phyloP scores from a whole-genome alignment of 306 rosid species.

The Dalbergia cultrata region DNA sequence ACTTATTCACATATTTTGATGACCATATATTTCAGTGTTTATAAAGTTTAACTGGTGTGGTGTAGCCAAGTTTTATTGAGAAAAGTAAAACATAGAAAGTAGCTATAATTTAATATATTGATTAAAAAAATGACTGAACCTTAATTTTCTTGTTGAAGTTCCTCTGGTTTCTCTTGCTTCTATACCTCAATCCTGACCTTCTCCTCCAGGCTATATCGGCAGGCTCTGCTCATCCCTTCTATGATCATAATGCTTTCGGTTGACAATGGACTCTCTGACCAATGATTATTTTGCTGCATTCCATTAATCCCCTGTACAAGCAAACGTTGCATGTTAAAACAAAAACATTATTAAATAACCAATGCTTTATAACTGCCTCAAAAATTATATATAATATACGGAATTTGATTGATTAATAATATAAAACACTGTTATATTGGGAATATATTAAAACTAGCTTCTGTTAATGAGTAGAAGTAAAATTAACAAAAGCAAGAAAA shows the following conservation, averaged over 20 bases:
- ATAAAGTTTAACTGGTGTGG: neutral
- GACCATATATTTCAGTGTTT: neutral
- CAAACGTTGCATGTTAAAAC: neutral
- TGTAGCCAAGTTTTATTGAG: neutral
- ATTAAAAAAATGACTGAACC: conserved; percentile 51
- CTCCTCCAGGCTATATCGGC: conserved; percentile 80
- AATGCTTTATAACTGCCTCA: too few species aligned
- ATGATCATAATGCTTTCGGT: conserved; percentile 86
- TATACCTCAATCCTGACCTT: conserved; percentile 85
- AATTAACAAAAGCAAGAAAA: neutral
- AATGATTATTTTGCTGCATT: conserved; percentile 50
- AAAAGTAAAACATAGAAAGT: neutral
- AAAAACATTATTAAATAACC: neutral
- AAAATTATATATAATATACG: too few species aligned
- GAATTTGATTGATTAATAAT: too few species aligned
- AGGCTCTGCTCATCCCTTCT: conserved; percentile 86
- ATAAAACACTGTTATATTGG: too few species aligned
- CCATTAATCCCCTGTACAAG: conserved; percentile 60
- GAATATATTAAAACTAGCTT: too few species aligned
- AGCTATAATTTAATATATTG: neutral
- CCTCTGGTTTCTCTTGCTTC: conserved; percentile 80
- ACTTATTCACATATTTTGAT: neutral
- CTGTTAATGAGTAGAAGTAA: too few species aligned
- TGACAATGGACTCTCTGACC: conserved; percentile 65
- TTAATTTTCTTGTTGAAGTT: conserved; percentile 95